A percentile compares a stretch with the other conserved stretches of the same genome.
phyloP scores from a whole-genome alignment of 148 eudicot genomes.

The Cornus controversa region DNA sequence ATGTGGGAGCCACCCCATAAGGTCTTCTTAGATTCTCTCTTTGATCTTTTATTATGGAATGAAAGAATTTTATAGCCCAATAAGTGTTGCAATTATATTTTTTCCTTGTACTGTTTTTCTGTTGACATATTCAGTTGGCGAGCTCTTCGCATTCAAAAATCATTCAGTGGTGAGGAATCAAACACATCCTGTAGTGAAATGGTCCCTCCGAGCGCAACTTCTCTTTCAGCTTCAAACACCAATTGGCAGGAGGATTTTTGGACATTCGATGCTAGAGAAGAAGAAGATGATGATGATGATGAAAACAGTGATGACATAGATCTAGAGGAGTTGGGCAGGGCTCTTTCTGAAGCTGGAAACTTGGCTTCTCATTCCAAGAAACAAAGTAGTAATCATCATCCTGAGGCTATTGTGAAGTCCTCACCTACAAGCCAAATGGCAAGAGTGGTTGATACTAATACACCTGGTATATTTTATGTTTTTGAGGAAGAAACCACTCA shows the following conservation, averaged over 20 bases:
- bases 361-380: slow-evolving; percentile 40
- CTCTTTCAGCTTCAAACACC: slow-evolving; percentile 31
- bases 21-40: slow-evolving; percentile 26
- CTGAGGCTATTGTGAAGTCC: slow-evolving; percentile 25
- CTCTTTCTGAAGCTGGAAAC: slow-evolving; percentile 67
- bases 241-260: slow-evolving; percentile 46
- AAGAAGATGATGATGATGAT: slow-evolving; percentile 34
- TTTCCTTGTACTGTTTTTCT: not conserved
- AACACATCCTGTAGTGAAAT: slow-evolving; percentile 18
- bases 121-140: slow-evolving; percentile 59
- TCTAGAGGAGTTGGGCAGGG: slow-evolving; percentile 67
- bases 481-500: not conserved
- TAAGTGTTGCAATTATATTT: not conserved
- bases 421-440: slow-evolving; percentile 22
- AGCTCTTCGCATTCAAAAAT: slow-evolving; percentile 81
- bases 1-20: slow-evolving; percentile 48
- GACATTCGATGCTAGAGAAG: slow-evolving; percentile 43
- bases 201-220: slow-evolving; percentile 22
- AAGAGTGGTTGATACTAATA: slow-evolving; percentile 23
- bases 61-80: not conserved
- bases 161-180: slow-evolving; percentile 25
- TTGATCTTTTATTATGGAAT: not conserved
- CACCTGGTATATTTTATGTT: slow-evolving; percentile 43
- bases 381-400: slow-evolving; percentile 20
- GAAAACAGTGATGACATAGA: slow-evolving; percentile 47